These are phyloP conservation scores for Ampelocalamus luodianensis DNA, from an alignment of 176 grass and related monocot genomes.

Conservation along the genomic window DNA sequence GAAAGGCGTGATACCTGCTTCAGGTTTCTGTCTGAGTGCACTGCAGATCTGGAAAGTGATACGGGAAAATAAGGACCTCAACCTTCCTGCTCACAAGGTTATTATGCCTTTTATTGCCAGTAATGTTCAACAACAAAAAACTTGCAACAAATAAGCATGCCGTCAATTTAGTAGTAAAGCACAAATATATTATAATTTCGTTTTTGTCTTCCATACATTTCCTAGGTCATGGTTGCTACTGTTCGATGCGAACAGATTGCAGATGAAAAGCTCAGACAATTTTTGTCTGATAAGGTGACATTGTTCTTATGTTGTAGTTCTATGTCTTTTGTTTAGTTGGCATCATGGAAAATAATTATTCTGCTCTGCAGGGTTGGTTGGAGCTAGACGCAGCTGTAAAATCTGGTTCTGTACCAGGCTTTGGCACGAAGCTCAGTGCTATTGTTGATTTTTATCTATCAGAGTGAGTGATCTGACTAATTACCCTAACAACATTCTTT, in stretches of 20 bases:
- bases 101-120: conserved; percentile 23
- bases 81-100: conserved; percentile 94
- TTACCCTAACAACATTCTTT: not conserved
- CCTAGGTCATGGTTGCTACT: conserved; percentile 94
- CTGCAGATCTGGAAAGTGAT: conserved; percentile 91
- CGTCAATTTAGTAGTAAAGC: not conserved
- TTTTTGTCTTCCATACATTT: conserved; percentile 38
- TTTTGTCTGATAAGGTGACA: conserved; percentile 76
- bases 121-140: conserved; percentile 10
- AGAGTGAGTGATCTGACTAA: conserved; percentile 60
- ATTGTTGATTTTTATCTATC: conserved; percentile 78
- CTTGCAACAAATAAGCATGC: conserved; percentile 7
- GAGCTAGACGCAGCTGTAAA: conserved; percentile 68
- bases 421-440: conserved; percentile 66
- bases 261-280: conserved; percentile 73
- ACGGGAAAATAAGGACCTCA: conserved; percentile 94
- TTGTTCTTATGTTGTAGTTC: conserved; percentile 42
- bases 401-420: conserved; percentile 59
- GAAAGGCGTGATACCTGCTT: conserved; percentile 87
- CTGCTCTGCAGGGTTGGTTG: conserved; percentile 68
- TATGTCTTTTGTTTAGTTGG: conserved; percentile 32
- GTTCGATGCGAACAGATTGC: conserved; percentile 93
- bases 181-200: conserved; percentile 1
- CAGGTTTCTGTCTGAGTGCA: conserved; percentile 83
- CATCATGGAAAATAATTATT: conserved; percentile 7